These are phyloP conservation scores for Populus ilicifolia DNA, from an alignment of 345 rosid species.

Conservation along the genomic window DNA sequence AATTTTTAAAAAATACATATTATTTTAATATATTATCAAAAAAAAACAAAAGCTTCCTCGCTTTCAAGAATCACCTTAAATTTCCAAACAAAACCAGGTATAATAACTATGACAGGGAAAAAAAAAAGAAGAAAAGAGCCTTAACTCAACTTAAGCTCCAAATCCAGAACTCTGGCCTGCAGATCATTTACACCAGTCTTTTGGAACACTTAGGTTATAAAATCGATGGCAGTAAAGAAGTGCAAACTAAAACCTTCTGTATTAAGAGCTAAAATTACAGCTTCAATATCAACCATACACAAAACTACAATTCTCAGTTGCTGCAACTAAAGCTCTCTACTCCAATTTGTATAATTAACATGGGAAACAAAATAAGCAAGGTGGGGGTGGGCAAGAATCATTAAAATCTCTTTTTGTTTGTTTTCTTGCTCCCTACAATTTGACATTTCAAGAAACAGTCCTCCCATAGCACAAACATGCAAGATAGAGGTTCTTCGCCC, in stretches of 20 bases:
- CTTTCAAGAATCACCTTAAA: too few species aligned
- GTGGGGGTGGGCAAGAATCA: not conserved
- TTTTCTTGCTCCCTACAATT: not conserved
- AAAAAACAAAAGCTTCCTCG: too few species aligned
- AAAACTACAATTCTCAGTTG: not conserved
- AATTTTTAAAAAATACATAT: too few species aligned
- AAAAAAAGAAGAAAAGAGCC: too few species aligned
- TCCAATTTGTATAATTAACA: conserved; percentile 17
- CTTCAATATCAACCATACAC: not conserved
- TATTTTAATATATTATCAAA: too few species aligned
- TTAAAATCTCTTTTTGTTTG: not conserved
- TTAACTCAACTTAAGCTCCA: too few species aligned
- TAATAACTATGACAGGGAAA: too few species aligned
- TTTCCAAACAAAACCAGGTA: too few species aligned
- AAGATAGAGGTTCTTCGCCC: conserved; percentile 40
- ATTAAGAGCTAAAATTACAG: conserved; percentile 5
- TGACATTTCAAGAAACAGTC: conserved; percentile 31
- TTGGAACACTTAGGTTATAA: not conserved
- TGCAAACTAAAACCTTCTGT: not conserved
- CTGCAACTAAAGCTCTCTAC: conserved; percentile 6
- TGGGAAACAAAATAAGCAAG: not conserved
- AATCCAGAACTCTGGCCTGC: too few species aligned
- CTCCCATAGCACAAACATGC: conserved; percentile 38
- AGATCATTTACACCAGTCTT: too few species aligned
- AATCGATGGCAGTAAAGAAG: not conserved